Percentiles rank a stretch among this genome's conserved stretches.
Conservation (phyloP, 2,329 filamentous ascomycete genomes). For the Beauveria asiatica region DNA sequence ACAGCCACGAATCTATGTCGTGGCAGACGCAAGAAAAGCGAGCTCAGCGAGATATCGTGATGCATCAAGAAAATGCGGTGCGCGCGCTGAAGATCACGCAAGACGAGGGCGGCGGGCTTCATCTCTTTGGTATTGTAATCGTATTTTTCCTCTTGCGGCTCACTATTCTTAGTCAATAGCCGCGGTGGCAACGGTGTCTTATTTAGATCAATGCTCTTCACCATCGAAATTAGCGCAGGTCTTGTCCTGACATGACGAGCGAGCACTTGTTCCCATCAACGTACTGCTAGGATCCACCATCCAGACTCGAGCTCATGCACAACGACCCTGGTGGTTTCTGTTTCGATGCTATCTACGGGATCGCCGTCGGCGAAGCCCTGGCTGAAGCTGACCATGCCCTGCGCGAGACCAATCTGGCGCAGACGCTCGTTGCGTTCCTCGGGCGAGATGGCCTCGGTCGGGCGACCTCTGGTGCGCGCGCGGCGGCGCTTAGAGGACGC, state of each 20-base stretch:
- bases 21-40: constrained; percentile 55
- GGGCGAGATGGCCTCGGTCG: constrained; percentile 37
- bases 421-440: constrained; percentile 78
- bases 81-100: constrained; percentile 74
- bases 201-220: constrained; percentile 61
- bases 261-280: constrained; percentile 21
- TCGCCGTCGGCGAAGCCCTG: constrained; percentile 74
- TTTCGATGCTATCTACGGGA: constrained; percentile 78
- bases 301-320: constrained; percentile 79
- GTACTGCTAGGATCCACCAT: constrained; percentile 92
- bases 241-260: not conserved
- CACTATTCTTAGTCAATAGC: constrained; percentile 31
- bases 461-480: constrained; percentile 28
- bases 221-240: not conserved
- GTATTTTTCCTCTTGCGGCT: constrained; percentile 36
- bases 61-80: constrained; percentile 82
- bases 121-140: constrained; percentile 91
- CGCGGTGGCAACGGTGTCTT: constrained; percentile 55
- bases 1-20: constrained; percentile 63
- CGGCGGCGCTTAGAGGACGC: constrained; percentile 28
- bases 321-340: constrained; percentile 77
- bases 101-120: constrained; percentile 68
- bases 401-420: constrained; percentile 88
- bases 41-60: constrained; percentile 66
- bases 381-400: constrained; percentile 92